Evolutionary conservation across 176 grass and related monocot species (phyloP), one percentile per base, ranked within the genome.

Genomic region (Oryza australiensis): DNA sequence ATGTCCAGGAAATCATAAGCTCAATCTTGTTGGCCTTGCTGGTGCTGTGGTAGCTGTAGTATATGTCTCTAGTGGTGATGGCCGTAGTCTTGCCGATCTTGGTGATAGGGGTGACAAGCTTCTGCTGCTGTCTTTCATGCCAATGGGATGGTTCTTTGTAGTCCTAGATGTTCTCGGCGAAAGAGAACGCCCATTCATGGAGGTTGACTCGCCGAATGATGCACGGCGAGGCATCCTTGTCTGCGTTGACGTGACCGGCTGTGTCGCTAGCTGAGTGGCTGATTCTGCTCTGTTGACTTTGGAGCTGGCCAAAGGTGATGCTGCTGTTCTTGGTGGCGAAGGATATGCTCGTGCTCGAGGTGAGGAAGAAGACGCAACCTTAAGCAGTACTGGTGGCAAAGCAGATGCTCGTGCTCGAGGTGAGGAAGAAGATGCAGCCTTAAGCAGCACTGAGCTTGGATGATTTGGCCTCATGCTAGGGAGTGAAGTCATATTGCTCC

Each of bases 21-120:
- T 82, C 20, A 82, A 73, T 64, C 80, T 72, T n/a, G 55, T 63
- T 46, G 68, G 68, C 26, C 68, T 72, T 45, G 68, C 26, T 62
- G 68, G 80, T 45, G 35, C 9, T 20, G 26, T 29, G 59, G 68
- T 23, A 27, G 23, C 37, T 65, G 45, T 1, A 20, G 23, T 1
- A 32, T 6, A 4, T 51, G 29, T 9, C 32, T 41, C 59, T 72
- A 67, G 26, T 72, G 79, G 35, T 28, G 34, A 73, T 82, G 34
- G 26, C 12, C 72, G 43, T 46, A 53, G 2, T 53, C 64, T 49
- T 23, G 69, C 30, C 18, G n/a, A 72, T 62, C 51, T 81, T 60
- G 79, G 67, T 62, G 53, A 32, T 15, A 43, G 37, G 45, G 53
- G 68, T 40, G 80, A 72, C 68, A 45, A 73, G 1, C 35, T 82